Evolutionary conservation across 805 yeast species (phyloP).

Genomic region (Monosporozyma aerobia): DNA sequence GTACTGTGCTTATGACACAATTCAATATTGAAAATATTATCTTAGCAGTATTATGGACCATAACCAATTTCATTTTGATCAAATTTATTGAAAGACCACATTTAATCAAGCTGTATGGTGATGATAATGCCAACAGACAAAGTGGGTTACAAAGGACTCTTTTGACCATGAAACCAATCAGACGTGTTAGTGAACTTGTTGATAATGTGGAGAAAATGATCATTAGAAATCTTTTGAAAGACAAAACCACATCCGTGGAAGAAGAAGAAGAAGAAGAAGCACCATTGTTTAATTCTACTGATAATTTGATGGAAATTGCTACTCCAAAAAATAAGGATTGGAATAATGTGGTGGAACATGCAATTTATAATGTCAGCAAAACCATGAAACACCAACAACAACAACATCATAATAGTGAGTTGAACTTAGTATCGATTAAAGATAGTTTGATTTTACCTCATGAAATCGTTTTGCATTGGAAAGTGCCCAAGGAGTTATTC

Average conservation of each 20-base stretch:
- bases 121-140: conserved; percentile 40
- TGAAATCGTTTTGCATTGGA: conserved; percentile 48
- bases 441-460: conserved; percentile 29
- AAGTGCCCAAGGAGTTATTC: conserved; percentile 38
- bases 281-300: neutral
- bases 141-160: conserved; percentile 42
- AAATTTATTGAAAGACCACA: conserved; percentile 70
- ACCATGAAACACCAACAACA: conserved; percentile 8
- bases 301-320: neutral
- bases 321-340: conserved; percentile 7
- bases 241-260: conserved; percentile 4
- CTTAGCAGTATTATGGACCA: conserved; percentile 56
- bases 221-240: conserved; percentile 3
- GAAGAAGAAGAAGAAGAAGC: too few species aligned
- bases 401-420: conserved; percentile 17
- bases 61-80: conserved; percentile 55
- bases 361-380: conserved; percentile 13
- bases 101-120: conserved; percentile 65
- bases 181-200: conserved; percentile 28
- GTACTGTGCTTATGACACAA: conserved; percentile 48
- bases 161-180: conserved; percentile 29
- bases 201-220: conserved; percentile 34
- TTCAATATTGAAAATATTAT: conserved; percentile 41
- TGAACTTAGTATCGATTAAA: conserved; percentile 16
- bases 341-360: conserved; percentile 15